Conservation (phyloP, 441 rosid species). For the Raphanus hybrid region DNA sequence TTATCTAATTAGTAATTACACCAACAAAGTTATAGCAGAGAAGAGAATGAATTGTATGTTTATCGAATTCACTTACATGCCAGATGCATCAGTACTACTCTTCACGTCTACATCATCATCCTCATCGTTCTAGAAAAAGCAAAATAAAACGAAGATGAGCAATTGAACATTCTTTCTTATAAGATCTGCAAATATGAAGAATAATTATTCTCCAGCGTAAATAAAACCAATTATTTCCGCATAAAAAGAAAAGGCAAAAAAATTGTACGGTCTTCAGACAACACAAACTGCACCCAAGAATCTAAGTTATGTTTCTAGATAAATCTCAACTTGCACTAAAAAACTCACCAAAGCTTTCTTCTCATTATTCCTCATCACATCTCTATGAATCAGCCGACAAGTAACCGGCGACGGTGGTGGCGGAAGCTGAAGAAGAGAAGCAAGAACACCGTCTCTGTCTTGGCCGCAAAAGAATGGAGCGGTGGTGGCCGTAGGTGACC, state of each 20-base stretch:
- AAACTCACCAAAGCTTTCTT: too few relatives aligned
- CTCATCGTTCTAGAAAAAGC: slow-evolving; percentile 11
- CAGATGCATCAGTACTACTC: slow-evolving; percentile 29
- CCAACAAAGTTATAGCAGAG: slow-evolving; percentile 10
- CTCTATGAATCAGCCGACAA: slow-evolving; percentile 37
- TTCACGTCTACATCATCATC: slow-evolving; percentile 26
- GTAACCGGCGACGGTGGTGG: slow-evolving; percentile 46
- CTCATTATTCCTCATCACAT: neutral
- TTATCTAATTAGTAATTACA: slow-evolving; percentile 6
- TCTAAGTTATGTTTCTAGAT: too few relatives aligned
- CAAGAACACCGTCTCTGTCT: slow-evolving; percentile 21
- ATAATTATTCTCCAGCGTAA: too few relatives aligned
- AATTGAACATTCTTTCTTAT: too few relatives aligned
- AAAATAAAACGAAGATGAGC: neutral
- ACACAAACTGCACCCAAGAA: too few relatives aligned
- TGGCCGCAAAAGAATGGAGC: slow-evolving; percentile 30
- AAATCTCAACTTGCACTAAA: too few relatives aligned
- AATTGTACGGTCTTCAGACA: too few relatives aligned
- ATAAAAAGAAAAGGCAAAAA: too few relatives aligned
- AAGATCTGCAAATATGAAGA: too few relatives aligned
- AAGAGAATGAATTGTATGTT: slow-evolving; percentile 1
- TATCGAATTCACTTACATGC: slow-evolving; percentile 29
- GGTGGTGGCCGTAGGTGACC: slow-evolving; percentile 63
- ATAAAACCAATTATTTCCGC: too few relatives aligned
- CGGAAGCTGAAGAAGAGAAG: slow-evolving; percentile 40